Evolutionary conservation across 768 basidiomycete genomes (phyloP).

Genomic region (Hypsizygus marmoreus): DNA sequence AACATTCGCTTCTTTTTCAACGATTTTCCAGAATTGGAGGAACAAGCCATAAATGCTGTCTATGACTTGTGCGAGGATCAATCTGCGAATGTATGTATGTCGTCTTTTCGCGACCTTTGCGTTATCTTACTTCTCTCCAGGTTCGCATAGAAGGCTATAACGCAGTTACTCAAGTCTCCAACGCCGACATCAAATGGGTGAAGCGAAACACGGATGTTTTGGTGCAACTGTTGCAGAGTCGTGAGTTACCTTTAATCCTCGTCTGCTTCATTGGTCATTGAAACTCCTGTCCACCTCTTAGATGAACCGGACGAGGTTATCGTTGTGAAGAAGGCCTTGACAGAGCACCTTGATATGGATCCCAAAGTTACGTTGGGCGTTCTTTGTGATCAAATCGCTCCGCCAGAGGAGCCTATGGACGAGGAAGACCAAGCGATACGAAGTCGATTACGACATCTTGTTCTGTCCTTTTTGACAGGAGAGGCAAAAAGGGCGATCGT

Average conservation of each 20-base stretch:
- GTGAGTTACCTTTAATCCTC: slow-evolving; percentile 40
- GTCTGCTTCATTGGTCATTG: too few species aligned
- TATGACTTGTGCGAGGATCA: slow-evolving; percentile 80
- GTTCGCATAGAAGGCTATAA: slow-evolving; percentile 71
- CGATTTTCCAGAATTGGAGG: slow-evolving; percentile 72
- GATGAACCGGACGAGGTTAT: slow-evolving; percentile 69
- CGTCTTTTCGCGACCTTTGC: not conserved
- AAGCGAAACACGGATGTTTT: slow-evolving; percentile 76
- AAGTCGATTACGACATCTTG: slow-evolving; percentile 57
- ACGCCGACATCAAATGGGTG: slow-evolving; percentile 55
- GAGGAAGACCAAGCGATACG: slow-evolving; percentile 61
- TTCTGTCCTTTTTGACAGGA: slow-evolving; percentile 57
- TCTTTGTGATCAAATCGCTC: slow-evolving; percentile 66
- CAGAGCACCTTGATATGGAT: slow-evolving; percentile 66
- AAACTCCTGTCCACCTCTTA: too few species aligned
- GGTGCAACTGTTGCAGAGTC: slow-evolving; percentile 74
- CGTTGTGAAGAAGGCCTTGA: slow-evolving; percentile 60
- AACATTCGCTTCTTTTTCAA: slow-evolving; percentile 61
- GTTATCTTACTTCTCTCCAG: slow-evolving; percentile 31
- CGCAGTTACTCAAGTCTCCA: slow-evolving; percentile 52
- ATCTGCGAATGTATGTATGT: slow-evolving; percentile 43
- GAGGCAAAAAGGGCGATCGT: slow-evolving; percentile 51
- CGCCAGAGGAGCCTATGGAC: slow-evolving; percentile 50
- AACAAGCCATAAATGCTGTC: slow-evolving; percentile 74
- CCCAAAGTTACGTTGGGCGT: slow-evolving; percentile 62